Evolutionary conservation across 345 rosid species (phyloP).

Genomic region (Chamaenerion angustifolium): DNA sequence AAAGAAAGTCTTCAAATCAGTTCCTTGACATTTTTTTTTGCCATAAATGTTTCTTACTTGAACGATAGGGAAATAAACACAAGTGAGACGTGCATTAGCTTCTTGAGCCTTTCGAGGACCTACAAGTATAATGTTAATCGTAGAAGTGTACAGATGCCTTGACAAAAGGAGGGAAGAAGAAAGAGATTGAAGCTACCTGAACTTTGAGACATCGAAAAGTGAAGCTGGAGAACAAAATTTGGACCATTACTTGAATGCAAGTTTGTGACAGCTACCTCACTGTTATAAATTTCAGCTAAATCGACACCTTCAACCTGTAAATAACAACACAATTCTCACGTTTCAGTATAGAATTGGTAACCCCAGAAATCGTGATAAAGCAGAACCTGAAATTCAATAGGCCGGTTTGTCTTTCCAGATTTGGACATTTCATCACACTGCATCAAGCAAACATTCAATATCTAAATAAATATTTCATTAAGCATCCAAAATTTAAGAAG

Average conservation of each 20-base stretch:
- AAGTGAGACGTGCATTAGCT: conserved; percentile 65
- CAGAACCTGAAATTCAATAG: conserved; percentile 49
- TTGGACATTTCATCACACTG: conserved; percentile 16
- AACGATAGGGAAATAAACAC: conserved; percentile 48
- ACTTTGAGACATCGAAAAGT: conserved; percentile 15
- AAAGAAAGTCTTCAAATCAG: too few relatives aligned
- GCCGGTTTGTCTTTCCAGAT: conserved; percentile 34
- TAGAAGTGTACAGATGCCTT: too few relatives aligned
- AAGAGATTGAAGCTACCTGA: neutral
- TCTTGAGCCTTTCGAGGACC: conserved; percentile 19
- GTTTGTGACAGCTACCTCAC: conserved; percentile 52
- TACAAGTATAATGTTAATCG: conserved; percentile 4
- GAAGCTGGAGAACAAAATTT: conserved; percentile 36
- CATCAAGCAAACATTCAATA: neutral
- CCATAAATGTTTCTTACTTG: conserved; percentile 25
- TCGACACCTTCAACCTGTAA: conserved; percentile 47
- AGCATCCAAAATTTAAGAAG: too few relatives aligned
- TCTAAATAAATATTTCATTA: neutral
- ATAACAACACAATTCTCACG: neutral
- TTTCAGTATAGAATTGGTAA: too few relatives aligned
- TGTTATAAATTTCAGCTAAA: conserved; percentile 48
- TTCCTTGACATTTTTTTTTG: too few relatives aligned
- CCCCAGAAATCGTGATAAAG: too few relatives aligned
- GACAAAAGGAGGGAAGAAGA: conserved; percentile 1
- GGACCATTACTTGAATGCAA: conserved; percentile 54